Evolutionary conservation across 2,329 filamentous ascomycete species (phyloP).

Genomic region (Sarocladiaceae sp.): DNA sequence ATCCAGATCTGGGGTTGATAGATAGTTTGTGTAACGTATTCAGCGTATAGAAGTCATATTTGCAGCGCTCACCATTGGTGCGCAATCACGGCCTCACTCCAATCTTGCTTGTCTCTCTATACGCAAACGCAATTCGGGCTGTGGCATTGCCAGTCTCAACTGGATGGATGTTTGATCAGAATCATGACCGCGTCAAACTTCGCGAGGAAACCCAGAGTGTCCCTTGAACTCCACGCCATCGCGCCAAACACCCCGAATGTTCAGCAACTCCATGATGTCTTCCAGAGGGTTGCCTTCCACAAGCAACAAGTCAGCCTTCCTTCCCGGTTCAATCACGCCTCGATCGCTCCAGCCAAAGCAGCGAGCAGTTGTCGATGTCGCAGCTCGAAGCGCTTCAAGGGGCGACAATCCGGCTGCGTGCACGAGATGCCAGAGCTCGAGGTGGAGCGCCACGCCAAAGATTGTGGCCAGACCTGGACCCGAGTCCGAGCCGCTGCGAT

Average conservation of each 20-base stretch:
- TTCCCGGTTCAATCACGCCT: neutral
- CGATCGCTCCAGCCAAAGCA: neutral
- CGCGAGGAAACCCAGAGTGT: neutral
- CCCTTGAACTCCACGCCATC: constrained; percentile 5
- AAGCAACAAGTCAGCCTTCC: constrained; percentile 1
- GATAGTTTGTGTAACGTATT: too few relatives aligned
- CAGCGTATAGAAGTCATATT: too few relatives aligned
- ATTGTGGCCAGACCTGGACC: neutral
- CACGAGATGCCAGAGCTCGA: neutral
- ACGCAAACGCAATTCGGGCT: too few relatives aligned
- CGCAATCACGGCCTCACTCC: too few relatives aligned
- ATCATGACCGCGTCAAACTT: neutral
- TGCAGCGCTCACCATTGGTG: too few relatives aligned
- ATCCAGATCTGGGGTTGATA: too few relatives aligned
- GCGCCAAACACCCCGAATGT: neutral
- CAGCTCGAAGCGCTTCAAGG: neutral
- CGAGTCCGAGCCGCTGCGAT: neutral
- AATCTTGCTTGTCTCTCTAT: too few relatives aligned
- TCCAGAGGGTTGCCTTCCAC: neutral
- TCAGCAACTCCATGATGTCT: neutral
- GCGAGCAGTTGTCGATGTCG: neutral
- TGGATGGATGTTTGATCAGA: neutral
- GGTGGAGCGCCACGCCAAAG: neutral
- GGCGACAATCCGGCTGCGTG: neutral
- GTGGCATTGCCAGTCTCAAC: too few relatives aligned